Percentiles rank a stretch among this genome's conserved stretches.
Evolutionary conservation across 768 basidiomycete species (phyloP).

Genomic region (Tephrocybe rancida): DNA sequence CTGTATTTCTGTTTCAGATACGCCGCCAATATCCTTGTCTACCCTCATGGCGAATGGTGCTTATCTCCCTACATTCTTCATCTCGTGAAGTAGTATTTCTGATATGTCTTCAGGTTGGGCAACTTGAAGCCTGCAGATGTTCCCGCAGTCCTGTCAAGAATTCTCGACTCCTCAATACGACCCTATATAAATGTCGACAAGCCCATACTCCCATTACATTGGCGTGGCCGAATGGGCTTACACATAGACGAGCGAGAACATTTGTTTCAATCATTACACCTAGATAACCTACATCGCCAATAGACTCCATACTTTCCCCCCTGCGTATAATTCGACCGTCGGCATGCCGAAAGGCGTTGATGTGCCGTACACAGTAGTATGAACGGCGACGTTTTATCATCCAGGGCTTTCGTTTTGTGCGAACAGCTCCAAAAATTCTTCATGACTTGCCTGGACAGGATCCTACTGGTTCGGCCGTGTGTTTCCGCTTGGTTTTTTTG

Average conservation of each 20-base stretch:
- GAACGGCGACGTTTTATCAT: no score
- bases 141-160: constrained; percentile 49
- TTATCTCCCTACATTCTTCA: constrained; percentile 18
- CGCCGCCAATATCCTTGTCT: constrained; percentile 70
- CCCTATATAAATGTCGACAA: constrained; percentile 23
- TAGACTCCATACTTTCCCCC: no score
- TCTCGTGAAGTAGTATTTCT: not conserved
- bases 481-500: no score
- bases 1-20: constrained; percentile 39
- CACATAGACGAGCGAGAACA: constrained; percentile 53
- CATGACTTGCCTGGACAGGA: no score
- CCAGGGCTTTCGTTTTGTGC: no score
- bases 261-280: constrained; percentile 26
- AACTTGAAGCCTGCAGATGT: constrained; percentile 59
- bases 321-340: no score
- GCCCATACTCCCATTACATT: constrained; percentile 51
- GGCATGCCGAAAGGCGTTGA: no score
- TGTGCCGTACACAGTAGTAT: no score
- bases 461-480: no score
- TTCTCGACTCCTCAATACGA: constrained; percentile 32
- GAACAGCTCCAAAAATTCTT: no score
- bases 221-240: constrained; percentile 76
- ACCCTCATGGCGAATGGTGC: constrained; percentile 75
- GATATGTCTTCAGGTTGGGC: constrained; percentile 53
- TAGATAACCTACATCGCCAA: constrained; percentile 19